Percentiles rank a stretch among this genome's conserved stretches.
phyloP scores from a whole-genome alignment of 768 basidiomycete species.

The Boletus coccyginus region DNA sequence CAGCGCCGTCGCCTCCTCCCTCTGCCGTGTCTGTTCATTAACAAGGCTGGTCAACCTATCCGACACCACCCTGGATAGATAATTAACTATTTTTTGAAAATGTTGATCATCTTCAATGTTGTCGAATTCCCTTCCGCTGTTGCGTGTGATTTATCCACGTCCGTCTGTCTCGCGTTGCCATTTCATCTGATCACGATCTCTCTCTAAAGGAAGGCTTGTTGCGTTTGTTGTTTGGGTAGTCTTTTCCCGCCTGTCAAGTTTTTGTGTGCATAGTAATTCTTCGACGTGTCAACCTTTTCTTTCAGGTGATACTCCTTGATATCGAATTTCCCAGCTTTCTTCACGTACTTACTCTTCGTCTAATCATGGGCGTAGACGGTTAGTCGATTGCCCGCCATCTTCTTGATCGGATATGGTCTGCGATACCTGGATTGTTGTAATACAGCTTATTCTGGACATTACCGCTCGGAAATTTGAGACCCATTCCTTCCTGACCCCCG shows the following conservation, averaged over 20 bases:
- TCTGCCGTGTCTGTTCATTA: constrained; percentile 29
- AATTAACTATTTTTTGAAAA: constrained; percentile 32
- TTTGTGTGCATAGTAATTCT: constrained; percentile 24
- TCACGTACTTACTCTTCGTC: constrained; percentile 24
- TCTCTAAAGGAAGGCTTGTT: constrained; percentile 18
- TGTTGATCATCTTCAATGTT: constrained; percentile 34
- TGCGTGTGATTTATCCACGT: constrained; percentile 15
- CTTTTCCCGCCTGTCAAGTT: constrained; percentile 1
- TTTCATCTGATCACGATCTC: constrained; percentile 5
- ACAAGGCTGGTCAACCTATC: constrained; percentile 8
- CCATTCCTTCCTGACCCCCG: neutral
- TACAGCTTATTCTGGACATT: constrained; percentile 32
- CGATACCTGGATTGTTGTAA: constrained; percentile 39
- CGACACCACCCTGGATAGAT: constrained; percentile 23
- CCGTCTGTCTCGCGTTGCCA: constrained; percentile 8
- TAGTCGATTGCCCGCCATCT: constrained; percentile 13
- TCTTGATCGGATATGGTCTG: constrained; percentile 33
- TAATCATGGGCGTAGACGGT: constrained; percentile 23
- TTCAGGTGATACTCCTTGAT: constrained; percentile 9
- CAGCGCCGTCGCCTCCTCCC: constrained; percentile 29
- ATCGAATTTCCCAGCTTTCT: constrained; percentile 10
- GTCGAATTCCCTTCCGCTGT: constrained; percentile 11
- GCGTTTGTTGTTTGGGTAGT: constrained; percentile 22
- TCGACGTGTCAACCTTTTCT: neutral
- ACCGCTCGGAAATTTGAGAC: constrained; percentile 15